Base-by-base conservation (phyloP, 202 grass and related monocot genomes). In the Panicum hallii region DNA sequence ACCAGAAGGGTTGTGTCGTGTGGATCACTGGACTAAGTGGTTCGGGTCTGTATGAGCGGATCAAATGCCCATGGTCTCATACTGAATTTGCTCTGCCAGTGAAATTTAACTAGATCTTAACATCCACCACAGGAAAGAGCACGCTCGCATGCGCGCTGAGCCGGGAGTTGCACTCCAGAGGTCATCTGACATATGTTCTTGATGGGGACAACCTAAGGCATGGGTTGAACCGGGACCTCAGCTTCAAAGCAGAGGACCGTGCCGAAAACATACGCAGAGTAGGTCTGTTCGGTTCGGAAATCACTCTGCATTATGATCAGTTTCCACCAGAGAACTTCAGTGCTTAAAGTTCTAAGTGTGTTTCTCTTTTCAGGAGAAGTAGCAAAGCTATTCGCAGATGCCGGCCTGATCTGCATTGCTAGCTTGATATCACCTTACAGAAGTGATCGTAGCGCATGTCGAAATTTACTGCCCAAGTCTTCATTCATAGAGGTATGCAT, bases 201-300 rank as follows among this genome's bases (percentile, higher is more conserved):
- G 96, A 99, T 1, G 96, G 93, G 11, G 96, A 99, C 20, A 99
- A 99, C 84, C 80, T 99, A n/a, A 83, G 96, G 56, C 96, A 99
- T 1, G 96, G 96, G 7, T 69, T 99, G 32, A 99, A 95, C 63
- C 38, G 82, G 17, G 96, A 99, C 69, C 93, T 99, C 60, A 85
- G 89, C 80, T 99, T 99, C 57, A 77, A 89, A 73, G 89, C 87
- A 32, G 84, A 92, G 81, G 96, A 95, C 30, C 91, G 91, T 48
- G 90, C 86, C 66, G 91, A 99, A 86, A 99, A 99, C 79, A 95
- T 99, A 80, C 93, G 91, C 45, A 88, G 96, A 92, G 86, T 99
- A 75, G 96, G 96, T 95, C 43, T 20, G 81, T 69, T 44, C 6
- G n/a, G 43, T 77, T 57, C 49, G 41, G 23, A 78, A 82, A 72